Percentiles rank a stretch among this genome's conserved stretches.
phyloP scores from a whole-genome alignment of 2,329 filamentous ascomycete species.

The Graphilbum fragrans region DNA sequence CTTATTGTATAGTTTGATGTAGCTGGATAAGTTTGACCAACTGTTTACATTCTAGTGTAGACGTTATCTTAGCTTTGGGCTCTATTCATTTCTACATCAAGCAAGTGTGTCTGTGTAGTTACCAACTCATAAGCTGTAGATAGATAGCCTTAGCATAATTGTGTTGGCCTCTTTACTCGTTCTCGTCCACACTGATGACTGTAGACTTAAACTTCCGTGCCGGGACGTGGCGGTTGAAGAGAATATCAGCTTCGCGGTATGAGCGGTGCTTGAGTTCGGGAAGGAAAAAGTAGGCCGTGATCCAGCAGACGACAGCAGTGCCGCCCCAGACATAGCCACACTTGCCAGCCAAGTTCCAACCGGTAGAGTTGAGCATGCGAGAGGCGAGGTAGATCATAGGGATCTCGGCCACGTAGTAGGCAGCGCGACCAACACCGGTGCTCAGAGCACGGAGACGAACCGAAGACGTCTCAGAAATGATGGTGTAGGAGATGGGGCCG shows the following conservation, averaged over 20 bases:
- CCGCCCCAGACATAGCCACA: slow-evolving; percentile 49
- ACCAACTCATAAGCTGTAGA: too few species aligned
- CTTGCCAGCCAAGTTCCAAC: slow-evolving; percentile 35
- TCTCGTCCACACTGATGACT: slow-evolving; percentile 43
- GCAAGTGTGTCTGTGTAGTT: too few species aligned
- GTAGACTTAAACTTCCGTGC: slow-evolving; percentile 46
- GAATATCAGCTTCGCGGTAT: slow-evolving; percentile 50
- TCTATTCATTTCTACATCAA: too few species aligned
- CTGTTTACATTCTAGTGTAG: too few species aligned
- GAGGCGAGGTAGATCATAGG: slow-evolving; percentile 16
- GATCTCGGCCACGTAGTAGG: slow-evolving; percentile 18
- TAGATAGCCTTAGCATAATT: too few species aligned
- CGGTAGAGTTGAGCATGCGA: slow-evolving; percentile 24
- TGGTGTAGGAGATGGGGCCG: slow-evolving; percentile 32
- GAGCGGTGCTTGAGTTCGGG: slow-evolving; percentile 46
- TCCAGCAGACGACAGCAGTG: slow-evolving; percentile 42
- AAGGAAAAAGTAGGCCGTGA: slow-evolving; percentile 33
- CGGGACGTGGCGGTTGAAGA: slow-evolving; percentile 39
- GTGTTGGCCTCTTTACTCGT: too few species aligned
- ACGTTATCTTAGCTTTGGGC: too few species aligned
- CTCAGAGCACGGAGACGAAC: slow-evolving; percentile 20
- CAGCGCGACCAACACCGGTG: slow-evolving; percentile 16
- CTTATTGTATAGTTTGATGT: too few species aligned
- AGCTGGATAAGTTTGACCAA: too few species aligned
- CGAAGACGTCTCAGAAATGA: slow-evolving; percentile 25